Evolutionary conservation across 129 eudicot species (phyloP).

Genomic region (Lactuca saligna): DNA sequence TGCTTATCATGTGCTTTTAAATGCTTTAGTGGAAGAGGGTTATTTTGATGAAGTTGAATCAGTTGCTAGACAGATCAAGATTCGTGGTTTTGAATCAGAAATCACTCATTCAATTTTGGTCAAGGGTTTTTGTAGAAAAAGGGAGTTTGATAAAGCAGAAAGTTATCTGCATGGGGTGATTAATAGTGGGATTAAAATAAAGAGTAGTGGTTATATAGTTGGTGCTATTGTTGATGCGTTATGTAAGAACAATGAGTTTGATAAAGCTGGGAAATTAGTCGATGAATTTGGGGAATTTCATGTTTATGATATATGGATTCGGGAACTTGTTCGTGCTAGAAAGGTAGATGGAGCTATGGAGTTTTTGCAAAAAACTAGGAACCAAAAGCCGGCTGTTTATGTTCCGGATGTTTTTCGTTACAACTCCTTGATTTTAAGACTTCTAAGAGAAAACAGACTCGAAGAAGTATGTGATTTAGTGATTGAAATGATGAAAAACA

Average conservation of each 20-base stretch:
- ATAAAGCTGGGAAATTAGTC: constrained; percentile 56
- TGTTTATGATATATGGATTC: constrained; percentile 77
- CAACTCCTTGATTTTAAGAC: constrained; percentile 53
- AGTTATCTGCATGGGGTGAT: constrained; percentile 48
- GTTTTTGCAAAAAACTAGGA: constrained; percentile 41
- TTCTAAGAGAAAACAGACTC: constrained; percentile 61
- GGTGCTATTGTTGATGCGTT: constrained; percentile 57
- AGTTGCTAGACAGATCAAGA: constrained; percentile 59
- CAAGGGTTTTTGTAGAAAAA: constrained; percentile 58
- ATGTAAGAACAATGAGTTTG: constrained; percentile 50
- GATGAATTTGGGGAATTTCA: constrained; percentile 50
- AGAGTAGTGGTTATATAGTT: constrained; percentile 37
- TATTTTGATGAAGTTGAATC: constrained; percentile 55
- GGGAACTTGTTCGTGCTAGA: constrained; percentile 62
- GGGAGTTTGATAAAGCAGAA: constrained; percentile 65
- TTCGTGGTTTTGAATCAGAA: constrained; percentile 47
- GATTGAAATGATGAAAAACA: constrained; percentile 67
- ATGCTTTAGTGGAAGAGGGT: constrained; percentile 64
- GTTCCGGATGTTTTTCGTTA: constrained; percentile 68
- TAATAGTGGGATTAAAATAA: constrained; percentile 25
- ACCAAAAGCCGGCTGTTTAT: constrained; percentile 30
- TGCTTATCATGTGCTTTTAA: constrained; percentile 72
- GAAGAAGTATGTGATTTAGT: constrained; percentile 74
- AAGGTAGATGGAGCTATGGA: constrained; percentile 64
- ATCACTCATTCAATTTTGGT: constrained; percentile 59